A percentile compares a stretch with the other conserved stretches of the same genome.
phyloP scores from a whole-genome alignment of 2,329 filamentous ascomycete species.

The Fusarium sp. region DNA sequence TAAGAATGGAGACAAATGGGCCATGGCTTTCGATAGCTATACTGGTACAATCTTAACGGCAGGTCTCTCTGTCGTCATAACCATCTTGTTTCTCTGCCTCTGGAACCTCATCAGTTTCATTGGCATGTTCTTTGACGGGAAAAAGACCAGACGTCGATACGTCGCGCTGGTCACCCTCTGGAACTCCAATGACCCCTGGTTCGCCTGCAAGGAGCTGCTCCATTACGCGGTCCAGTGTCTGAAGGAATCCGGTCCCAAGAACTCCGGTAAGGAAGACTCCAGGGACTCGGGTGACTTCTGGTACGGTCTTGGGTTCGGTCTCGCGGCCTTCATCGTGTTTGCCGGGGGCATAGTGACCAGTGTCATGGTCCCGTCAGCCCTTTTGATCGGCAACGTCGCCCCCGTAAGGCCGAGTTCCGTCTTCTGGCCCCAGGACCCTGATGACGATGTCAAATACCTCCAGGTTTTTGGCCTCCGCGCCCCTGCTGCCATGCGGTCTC shows the following conservation, averaged over 20 bases:
- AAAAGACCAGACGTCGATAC: neutral
- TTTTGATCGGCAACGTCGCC: neutral
- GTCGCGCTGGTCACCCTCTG: neutral
- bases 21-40: neutral
- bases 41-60: neutral
- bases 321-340: neutral
- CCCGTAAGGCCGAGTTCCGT: neutral
- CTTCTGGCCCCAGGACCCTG: neutral
- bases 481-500: neutral
- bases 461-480: neutral
- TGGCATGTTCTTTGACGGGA: neutral
- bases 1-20: neutral
- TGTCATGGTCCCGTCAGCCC: neutral
- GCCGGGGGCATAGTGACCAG: neutral
- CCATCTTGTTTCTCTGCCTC: neutral
- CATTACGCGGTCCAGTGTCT: neutral
- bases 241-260: neutral
- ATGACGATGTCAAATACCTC: neutral
- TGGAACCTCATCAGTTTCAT: neutral
- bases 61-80: neutral
- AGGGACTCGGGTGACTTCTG: neutral
- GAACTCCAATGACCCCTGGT: slow-evolving; percentile 3
- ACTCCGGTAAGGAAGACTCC: neutral
- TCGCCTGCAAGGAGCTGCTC: neutral
- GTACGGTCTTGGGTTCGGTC: neutral